Evolutionary conservation across 768 basidiomycete genomes (phyloP), one percentile per base, ranked within the genome.

Genomic region (Lentinula sp.): DNA sequence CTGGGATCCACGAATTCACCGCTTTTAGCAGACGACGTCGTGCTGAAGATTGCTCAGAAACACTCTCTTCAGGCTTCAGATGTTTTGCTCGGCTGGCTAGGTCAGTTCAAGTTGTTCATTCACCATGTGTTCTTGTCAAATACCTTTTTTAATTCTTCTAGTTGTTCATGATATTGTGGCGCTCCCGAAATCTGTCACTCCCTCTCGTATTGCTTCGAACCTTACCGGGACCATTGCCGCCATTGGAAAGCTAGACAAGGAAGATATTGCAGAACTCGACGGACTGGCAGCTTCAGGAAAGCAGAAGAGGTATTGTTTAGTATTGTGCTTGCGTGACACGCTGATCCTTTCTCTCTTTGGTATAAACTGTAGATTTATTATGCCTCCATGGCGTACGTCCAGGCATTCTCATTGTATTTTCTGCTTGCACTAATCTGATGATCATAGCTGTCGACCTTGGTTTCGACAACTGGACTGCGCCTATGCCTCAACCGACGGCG

Each of bases 141-240:
- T 32, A 5, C 5, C 1, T 21, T 39, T 40, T 18, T 66, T 86
- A 4, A 39, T 86, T 89, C 57, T 77, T 80, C 11, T 88, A 89
- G 68, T 56, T 5, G 37, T 15, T 13, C 55, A 56, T 23, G 84
- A 79, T 40, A 76, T 85, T 46, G 79, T 90, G 40, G 77, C 81
- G 32, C 80, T 95, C 39, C 84, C 92, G 1, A 93, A 93, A 74
- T 91, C 89, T 5, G 87, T 93, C 40, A 93, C 82, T 1, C 81
- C 84, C 32, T 70, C 78, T 37, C 84, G 91, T 58, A 90, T 93
- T 70, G 73, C 77, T 18, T 72, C 80, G 2, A 89, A 88, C 70
- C 68, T 84, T 55, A 72, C 69, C 10, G 87, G 87, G 31, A 72
- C 85, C 16, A 51, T 84, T 23, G 67, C 68, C 31, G 85, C 82